Evolutionary conservation across 306 rosid species (phyloP), one percentile per base, ranked within the genome.

Genomic region (Inga laurina): DNA sequence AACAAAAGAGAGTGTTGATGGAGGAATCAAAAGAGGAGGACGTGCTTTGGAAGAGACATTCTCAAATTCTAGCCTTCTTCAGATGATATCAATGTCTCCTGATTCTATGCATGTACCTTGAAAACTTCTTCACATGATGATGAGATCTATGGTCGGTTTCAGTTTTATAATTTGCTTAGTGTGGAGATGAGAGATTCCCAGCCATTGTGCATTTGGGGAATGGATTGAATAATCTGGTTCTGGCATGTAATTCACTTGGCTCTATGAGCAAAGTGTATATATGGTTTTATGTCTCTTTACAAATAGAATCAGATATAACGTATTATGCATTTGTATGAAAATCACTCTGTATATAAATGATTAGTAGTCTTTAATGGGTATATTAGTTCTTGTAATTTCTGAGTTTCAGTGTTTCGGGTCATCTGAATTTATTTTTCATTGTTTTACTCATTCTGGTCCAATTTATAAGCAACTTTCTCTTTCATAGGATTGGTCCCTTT

Each of bases 81-180:
- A 94, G 87, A 96, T 96, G 99, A 92, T 96, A 76, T 96, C 99
- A n/a, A 89, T 90, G 97, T 94, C 99, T 80, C 99, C 99, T 79
- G 98, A 96, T 83, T 94, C 99, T 39, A 80, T 90, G 88, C 69
- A 89, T 82, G 82, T 88, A 79, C 93, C 92, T 82, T 92, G 90
- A 91, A 74, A 91, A 74, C 61, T 30, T 14, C 37, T 30, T 64
- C 37, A 51, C n/a, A 73, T 21, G 3, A 54, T 14, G 67, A 24
- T 61, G 14, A 71, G 70, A 35, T 43, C 16, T 27, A 66, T 27
- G 15, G 22, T 21, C 78, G 24, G 71, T 68, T 24, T 64, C 27
- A 15, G 77, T 72, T 62, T 7, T 21, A 75, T 5, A 19, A 74
- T 56, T 71, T 80, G 64, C 75, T 79, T 45, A 44, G 56, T 83